These are phyloP conservation scores for Fraxinus quadrangulata DNA, from an alignment of 257 asterid genomes.

Conservation along the genomic window DNA sequence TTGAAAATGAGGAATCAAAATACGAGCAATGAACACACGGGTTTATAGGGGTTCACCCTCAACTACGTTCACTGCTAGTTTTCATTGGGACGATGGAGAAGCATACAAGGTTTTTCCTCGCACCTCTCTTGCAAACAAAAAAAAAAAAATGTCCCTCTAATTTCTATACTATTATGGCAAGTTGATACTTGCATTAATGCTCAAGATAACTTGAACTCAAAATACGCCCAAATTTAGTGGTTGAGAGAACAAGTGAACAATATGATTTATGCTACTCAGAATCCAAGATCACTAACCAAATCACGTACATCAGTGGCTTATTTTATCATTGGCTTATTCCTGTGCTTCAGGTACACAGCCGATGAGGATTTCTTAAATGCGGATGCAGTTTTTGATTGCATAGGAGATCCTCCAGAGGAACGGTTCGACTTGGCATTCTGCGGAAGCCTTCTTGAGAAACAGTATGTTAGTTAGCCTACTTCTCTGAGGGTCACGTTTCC, in stretches of 20 bases:
- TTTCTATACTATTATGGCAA: no score
- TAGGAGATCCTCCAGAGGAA: slow-evolving; percentile 96
- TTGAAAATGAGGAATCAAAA: not conserved
- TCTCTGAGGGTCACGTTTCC: slow-evolving; percentile 10
- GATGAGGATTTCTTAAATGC: slow-evolving; percentile 86
- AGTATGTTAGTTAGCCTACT: slow-evolving; percentile 47
- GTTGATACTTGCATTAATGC: no score
- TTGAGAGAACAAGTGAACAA: not conserved
- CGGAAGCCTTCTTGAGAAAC: slow-evolving; percentile 79
- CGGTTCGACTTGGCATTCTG: slow-evolving; percentile 82
- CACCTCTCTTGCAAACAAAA: not conserved
- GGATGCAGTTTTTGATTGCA: slow-evolving; percentile 94
- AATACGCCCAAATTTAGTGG: no score
- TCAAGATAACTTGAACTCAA: no score
- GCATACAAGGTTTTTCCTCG: not conserved
- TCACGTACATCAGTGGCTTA: not conserved
- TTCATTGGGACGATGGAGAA: not conserved
- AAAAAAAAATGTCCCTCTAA: not conserved
- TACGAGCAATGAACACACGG: not conserved
- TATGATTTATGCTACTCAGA: not conserved
- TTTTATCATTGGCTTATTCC: not conserved
- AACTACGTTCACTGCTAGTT: not conserved
- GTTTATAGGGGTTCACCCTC: no score
- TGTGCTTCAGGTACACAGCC: slow-evolving; percentile 68
- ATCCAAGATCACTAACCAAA: not conserved